Evolutionary conservation across 306 rosid species (phyloP).

Genomic region (Calophaca sinica): DNA sequence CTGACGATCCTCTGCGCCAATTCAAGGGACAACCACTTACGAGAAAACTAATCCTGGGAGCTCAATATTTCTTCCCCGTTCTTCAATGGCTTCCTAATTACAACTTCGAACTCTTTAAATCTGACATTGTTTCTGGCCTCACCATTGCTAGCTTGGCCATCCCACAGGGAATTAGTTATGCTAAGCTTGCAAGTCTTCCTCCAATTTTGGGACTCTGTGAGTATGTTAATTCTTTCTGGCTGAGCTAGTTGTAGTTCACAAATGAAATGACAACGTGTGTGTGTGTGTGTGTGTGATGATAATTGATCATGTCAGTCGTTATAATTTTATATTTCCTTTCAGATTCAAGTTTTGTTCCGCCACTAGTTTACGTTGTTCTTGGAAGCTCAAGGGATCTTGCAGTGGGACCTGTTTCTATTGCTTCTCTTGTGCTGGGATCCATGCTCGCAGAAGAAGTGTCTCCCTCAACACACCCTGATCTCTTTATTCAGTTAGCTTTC

Average conservation of each 20-base stretch:
- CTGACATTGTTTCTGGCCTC: constrained; percentile 81
- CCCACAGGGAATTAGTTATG: constrained; percentile 94
- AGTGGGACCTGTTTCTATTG: constrained; percentile 85
- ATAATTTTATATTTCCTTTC: neutral
- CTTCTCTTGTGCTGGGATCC: constrained; percentile 85
- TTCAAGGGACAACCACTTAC: constrained; percentile 71
- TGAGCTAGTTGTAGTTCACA: neutral
- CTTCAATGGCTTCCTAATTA: constrained; percentile 80
- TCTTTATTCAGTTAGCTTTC: constrained; percentile 75
- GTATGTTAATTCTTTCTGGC: constrained; percentile 42
- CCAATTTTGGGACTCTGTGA: constrained; percentile 84
- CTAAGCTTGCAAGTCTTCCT: constrained; percentile 83
- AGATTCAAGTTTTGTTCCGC: constrained; percentile 97
- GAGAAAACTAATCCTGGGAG: constrained; percentile 61
- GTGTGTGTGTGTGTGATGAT: too few relatives aligned
- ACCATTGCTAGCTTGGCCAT: constrained; percentile 95
- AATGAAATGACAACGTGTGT: too few relatives aligned
- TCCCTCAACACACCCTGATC: constrained; percentile 57
- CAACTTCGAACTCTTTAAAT: constrained; percentile 66
- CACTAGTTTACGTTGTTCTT: constrained; percentile 74
- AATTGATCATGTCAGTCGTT: neutral
- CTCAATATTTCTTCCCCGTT: constrained; percentile 76
- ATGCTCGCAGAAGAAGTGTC: constrained; percentile 82
- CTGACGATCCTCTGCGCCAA: constrained; percentile 90
- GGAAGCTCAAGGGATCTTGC: constrained; percentile 90